Conservation (phyloP, 345 rosid species). For the Euclidium syriacum region DNA sequence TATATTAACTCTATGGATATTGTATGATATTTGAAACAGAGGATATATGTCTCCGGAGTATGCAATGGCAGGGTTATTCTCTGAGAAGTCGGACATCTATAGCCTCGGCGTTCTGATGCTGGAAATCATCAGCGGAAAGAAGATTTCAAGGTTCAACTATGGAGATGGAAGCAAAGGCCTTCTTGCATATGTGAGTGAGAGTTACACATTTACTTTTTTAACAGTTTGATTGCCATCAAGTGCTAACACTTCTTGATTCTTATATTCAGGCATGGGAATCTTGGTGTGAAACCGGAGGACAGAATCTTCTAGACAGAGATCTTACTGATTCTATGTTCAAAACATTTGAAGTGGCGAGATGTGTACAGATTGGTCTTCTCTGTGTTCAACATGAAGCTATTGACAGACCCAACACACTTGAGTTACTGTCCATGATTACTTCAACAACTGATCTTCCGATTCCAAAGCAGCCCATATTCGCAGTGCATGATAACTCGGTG, state of each 20-base stretch:
- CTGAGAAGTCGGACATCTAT: constrained; percentile 39
- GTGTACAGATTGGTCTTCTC: constrained; percentile 3
- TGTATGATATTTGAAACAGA: background rate
- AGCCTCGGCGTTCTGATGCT: constrained; percentile 37
- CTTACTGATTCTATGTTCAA: background rate
- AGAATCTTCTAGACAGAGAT: constrained; percentile 9
- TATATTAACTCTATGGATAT: background rate
- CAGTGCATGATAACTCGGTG: background rate
- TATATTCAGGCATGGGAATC: constrained; percentile 19
- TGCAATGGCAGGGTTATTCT: constrained; percentile 38
- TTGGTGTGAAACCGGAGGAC: constrained; percentile 5
- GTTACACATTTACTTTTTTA: too few species aligned
- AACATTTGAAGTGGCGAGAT: constrained; percentile 2
- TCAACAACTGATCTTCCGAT: background rate
- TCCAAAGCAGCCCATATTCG: background rate
- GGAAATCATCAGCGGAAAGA: constrained; percentile 6
- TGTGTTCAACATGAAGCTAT: constrained; percentile 11
- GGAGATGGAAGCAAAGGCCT: background rate
- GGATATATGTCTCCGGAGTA: constrained; percentile 50
- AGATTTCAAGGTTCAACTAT: constrained; percentile 1
- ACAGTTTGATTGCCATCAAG: background rate
- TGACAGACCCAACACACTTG: constrained; percentile 18
- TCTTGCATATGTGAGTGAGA: constrained; percentile 10
- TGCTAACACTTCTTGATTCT: background rate
- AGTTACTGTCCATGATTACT: constrained; percentile 5